Percentiles rank a stretch among this genome's conserved stretches.
Evolutionary conservation across 306 rosid genomes (phyloP).

Genomic region (Malus orientalis): DNA sequence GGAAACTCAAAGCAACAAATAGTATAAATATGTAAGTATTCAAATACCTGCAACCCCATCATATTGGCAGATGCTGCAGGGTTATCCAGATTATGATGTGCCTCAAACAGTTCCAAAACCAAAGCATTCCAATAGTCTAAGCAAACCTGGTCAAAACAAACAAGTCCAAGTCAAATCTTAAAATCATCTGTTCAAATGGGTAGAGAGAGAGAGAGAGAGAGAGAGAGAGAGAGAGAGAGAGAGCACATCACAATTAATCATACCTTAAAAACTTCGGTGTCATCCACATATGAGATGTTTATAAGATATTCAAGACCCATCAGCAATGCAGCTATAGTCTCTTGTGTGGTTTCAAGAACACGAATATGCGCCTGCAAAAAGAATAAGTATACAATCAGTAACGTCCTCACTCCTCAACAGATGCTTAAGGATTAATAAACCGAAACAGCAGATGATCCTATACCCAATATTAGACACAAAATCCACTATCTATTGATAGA

Average conservation of each 20-base stretch:
- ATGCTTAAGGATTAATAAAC: not conserved
- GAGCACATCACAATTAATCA: not conserved
- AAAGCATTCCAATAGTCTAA: constrained; percentile 94
- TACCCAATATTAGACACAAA: not conserved
- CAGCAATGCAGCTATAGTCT: constrained; percentile 61
- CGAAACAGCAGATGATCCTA: not conserved
- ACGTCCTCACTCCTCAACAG: not conserved
- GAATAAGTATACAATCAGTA: not conserved
- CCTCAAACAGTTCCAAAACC: constrained; percentile 65
- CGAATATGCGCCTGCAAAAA: constrained; percentile 70
- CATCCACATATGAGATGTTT: constrained; percentile 91
- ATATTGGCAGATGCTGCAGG: constrained; percentile 45
- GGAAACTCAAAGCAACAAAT: not conserved
- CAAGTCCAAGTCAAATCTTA: not conserved
- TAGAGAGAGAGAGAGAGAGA: not conserved
- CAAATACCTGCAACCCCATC: constrained; percentile 58
- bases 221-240: not conserved
- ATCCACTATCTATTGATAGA: not conserved
- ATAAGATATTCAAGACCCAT: constrained; percentile 93
- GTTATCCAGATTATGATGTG: constrained; percentile 40
- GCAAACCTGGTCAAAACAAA: constrained; percentile 59
- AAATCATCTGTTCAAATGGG: not conserved
- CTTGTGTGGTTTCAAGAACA: constrained; percentile 66
- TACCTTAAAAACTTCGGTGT: constrained; percentile 97
- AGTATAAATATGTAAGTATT: not conserved